A percentile compares a stretch with the other conserved stretches of the same genome.
phyloP scores from a whole-genome alignment of 2,329 filamentous ascomycete genomes.

The Apiospora hydei region DNA sequence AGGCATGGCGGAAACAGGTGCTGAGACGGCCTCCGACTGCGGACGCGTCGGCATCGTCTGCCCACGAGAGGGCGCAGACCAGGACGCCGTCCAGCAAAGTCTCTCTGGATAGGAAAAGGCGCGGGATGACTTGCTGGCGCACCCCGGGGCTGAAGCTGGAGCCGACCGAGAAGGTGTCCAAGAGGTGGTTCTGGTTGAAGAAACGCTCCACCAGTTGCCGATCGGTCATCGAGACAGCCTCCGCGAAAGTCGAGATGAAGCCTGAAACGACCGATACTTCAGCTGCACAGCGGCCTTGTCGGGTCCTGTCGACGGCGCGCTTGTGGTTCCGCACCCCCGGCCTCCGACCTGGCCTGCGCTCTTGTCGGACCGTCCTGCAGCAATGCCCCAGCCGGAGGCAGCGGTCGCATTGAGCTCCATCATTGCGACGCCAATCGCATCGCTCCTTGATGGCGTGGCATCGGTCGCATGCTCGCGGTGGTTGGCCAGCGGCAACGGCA shows the following conservation, averaged over 20 bases:
- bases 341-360: neutral
- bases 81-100: neutral
- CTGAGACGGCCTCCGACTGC: neutral
- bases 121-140: neutral
- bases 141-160: neutral
- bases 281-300: neutral
- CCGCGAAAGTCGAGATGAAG: neutral
- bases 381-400: conserved; percentile 33
- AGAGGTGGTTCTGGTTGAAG: neutral
- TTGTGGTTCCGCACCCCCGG: neutral
- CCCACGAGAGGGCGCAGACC: conserved; percentile 4
- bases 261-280: no score
- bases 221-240: neutral
- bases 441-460: conserved; percentile 39
- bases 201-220: neutral
- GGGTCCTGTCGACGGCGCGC: neutral
- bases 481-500: neutral
- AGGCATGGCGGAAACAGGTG: neutral
- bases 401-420: conserved; percentile 31
- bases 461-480: conserved; percentile 33
- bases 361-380: conserved; percentile 27
- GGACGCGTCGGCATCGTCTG: neutral
- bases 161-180: neutral
- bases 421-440: conserved; percentile 31
- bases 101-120: neutral